Percentiles rank a stretch among this genome's conserved stretches.
Evolutionary conservation across 2,329 filamentous ascomycete genomes (phyloP).

Genomic region (Macroventuria anomochaeta): DNA sequence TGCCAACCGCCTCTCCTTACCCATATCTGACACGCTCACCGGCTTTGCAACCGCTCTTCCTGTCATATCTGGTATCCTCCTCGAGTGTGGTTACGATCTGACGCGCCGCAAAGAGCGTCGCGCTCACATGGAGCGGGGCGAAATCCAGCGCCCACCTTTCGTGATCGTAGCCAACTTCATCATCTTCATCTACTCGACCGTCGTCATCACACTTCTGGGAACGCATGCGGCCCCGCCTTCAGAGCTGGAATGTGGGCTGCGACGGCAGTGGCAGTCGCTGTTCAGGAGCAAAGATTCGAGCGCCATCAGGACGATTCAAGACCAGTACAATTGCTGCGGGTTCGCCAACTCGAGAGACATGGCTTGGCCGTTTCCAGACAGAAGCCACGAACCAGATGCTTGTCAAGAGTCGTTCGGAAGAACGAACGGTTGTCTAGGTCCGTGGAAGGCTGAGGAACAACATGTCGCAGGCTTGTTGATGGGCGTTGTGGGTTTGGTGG

Average conservation of each 20-base stretch:
- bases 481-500: conserved; percentile 51
- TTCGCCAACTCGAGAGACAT: conserved; percentile 64
- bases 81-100: conserved; percentile 49
- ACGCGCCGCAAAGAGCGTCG: conserved; percentile 42
- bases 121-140: conserved; percentile 38
- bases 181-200: conserved; percentile 51
- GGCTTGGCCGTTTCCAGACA: conserved; percentile 66
- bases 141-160: conserved; percentile 43
- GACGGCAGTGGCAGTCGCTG: conserved; percentile 62
- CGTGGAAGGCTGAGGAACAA: conserved; percentile 65
- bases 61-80: conserved; percentile 51
- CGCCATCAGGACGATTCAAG: conserved; percentile 67
- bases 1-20: conserved; percentile 47
- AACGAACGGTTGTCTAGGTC: conserved; percentile 56
- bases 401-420: conserved; percentile 60
- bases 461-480: conserved; percentile 63
- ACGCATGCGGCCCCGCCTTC: conserved; percentile 51
- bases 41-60: conserved; percentile 53
- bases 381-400: conserved; percentile 36
- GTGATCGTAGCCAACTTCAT: conserved; percentile 49
- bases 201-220: conserved; percentile 55
- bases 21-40: conserved; percentile 51
- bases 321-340: conserved; percentile 71
- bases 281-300: conserved; percentile 59
- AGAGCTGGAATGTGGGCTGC: conserved; percentile 61